Base-by-base conservation (phyloP, 441 rosid genomes). In the Melastoma candidum region DNA sequence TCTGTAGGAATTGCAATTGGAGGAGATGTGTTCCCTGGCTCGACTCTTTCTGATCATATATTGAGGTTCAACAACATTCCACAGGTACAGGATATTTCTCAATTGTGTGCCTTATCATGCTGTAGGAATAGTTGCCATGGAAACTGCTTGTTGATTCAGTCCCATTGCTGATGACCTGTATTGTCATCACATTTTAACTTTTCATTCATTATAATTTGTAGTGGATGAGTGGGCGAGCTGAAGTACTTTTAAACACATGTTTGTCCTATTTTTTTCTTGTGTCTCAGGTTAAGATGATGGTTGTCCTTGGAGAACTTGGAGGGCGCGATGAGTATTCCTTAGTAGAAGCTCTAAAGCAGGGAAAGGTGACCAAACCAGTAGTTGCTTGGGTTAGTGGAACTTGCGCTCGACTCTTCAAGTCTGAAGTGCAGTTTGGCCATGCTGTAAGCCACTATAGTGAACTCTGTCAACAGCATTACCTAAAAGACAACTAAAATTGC, bases 321-420 rank as follows among this genome's bases (percentile, higher is more conserved):
- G 98, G 98, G 56, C 69, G 80, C 60, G 98, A 90, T 71, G 98
- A 90, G 57, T 87, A 85, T 68, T 90, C 95, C 75, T 80, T 90
- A 14, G 95, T 87, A 55, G 98, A 90, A 72, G 98, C 98, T 55
- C 65, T 90, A 67, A 90, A 85, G 70, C 81, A 90, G 62, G 96
- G 98, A 52, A 90, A 87, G 69, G 85, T 87, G 64, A 83, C 58
- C 65, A 90, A 87, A 68, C 98, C 96, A 39, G 93, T 90, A 64
- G 96, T 90, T 75, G 95, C 96, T 51, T 90, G 96, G 95, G 97
- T 87, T 75, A 90, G 97, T 49, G 93, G 96, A 71, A 90, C 97
- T 55, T 90, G 96, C 72, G 97, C 97, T 54, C 77, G 77, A 4
- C 96, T 90, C 64, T 90, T 90, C 73, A 90, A 90, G 65, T 90